These are phyloP conservation scores for Carex cristatella DNA, from an alignment of 176 grass and related monocot species.

Conservation along the genomic window DNA sequence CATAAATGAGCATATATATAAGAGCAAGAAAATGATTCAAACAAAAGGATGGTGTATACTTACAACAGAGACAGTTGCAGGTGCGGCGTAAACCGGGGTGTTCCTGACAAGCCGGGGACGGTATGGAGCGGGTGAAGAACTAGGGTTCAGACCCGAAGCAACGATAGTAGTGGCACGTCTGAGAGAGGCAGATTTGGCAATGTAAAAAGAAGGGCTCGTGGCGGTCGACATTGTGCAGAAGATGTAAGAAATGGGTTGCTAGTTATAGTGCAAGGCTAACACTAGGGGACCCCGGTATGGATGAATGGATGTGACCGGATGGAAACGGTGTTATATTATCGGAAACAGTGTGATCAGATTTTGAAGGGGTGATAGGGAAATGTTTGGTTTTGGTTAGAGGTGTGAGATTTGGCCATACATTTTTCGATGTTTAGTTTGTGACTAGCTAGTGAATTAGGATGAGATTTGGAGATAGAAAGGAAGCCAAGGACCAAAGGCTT, in stretches of 20 bases:
- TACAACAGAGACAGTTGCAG: conserved; percentile 38
- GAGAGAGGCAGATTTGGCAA: conserved; percentile 20
- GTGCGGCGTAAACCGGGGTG: conserved; percentile 45
- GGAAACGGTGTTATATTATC: neutral
- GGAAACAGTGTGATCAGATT: neutral
- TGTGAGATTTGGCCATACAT: conserved; percentile 14
- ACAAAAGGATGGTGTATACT: neutral
- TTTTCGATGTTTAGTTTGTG: conserved; percentile 15
- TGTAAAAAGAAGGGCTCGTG: conserved; percentile 28
- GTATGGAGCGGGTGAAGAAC: conserved; percentile 12
- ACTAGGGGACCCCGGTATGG: neutral
- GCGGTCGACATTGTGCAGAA: conserved; percentile 60
- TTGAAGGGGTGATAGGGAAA: neutral
- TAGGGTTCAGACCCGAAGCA: conserved; percentile 29
- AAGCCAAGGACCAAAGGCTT: conserved; percentile 14
- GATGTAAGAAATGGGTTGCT: neutral
- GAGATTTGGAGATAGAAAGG: conserved; percentile 27
- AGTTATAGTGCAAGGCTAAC: conserved; percentile 11
- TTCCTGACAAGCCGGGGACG: conserved; percentile 51
- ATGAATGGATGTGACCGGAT: neutral
- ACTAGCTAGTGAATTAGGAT: conserved; percentile 11
- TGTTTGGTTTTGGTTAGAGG: conserved; percentile 13
- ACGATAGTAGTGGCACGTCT: conserved; percentile 24
- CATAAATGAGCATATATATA: neutral
- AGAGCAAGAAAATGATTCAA: neutral